phyloP scores from a whole-genome alignment of 148 eudicot genomes.

The Cornus florida region DNA sequence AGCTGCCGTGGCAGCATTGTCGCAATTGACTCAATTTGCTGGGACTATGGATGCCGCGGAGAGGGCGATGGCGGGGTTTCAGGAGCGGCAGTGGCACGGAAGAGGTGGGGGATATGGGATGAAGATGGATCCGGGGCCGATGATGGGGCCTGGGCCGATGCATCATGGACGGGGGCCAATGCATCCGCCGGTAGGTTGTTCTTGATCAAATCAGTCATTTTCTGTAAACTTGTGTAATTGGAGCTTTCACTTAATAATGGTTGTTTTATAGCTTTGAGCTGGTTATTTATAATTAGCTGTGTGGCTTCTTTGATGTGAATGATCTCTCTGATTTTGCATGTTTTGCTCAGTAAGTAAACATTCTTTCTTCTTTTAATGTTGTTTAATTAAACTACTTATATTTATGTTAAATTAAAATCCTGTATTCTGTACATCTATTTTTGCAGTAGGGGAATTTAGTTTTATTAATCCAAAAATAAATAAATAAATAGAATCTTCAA shows the following conservation, averaged over 20 bases:
- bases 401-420: neutral
- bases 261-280: neutral
- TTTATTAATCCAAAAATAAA: too few relatives aligned
- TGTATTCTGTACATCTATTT: neutral
- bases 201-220: neutral
- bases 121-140: neutral
- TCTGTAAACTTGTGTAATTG: neutral
- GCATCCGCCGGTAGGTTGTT: conserved; percentile 12
- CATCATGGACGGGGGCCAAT: conserved; percentile 10
- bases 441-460: too few relatives aligned
- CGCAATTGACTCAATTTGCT: conserved; percentile 30
- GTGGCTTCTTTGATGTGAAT: neutral
- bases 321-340: neutral
- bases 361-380: too few relatives aligned
- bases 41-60: conserved; percentile 28
- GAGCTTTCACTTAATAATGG: neutral
- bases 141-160: conserved; percentile 7
- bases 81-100: neutral
- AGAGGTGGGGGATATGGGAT: conserved; percentile 15
- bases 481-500: too few relatives aligned
- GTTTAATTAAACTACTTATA: neutral
- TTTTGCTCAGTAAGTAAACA: too few relatives aligned
- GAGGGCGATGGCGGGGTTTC: conserved; percentile 19
- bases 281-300: neutral
- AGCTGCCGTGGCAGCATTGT: conserved; percentile 28